phyloP scores from a whole-genome alignment of 2,329 filamentous ascomycete genomes.

The Aspergillus clavatus region DNA sequence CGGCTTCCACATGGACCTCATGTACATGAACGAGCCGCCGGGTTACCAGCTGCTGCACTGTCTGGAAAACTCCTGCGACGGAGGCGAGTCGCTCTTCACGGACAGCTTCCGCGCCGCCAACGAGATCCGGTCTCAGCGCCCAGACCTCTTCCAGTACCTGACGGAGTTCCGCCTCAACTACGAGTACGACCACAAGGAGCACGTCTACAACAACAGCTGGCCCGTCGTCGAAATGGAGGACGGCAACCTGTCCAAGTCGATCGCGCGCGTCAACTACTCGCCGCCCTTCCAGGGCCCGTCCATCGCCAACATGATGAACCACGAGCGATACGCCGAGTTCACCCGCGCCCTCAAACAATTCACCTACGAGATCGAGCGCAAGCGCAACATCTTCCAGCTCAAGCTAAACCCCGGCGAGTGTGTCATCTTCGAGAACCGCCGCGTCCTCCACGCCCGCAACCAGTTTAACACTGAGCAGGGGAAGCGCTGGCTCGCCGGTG shows the following conservation, averaged over 20 bases:
- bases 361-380: constrained; percentile 53
- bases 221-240: constrained; percentile 48
- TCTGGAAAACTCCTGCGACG: constrained; percentile 70
- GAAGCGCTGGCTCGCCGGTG: constrained; percentile 75
- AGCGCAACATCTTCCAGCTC: constrained; percentile 60
- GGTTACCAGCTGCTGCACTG: constrained; percentile 86
- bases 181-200: constrained; percentile 62
- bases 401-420: constrained; percentile 78
- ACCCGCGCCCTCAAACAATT: constrained; percentile 54
- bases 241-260: constrained; percentile 14
- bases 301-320: constrained; percentile 30
- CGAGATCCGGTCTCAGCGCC: constrained; percentile 12
- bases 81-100: constrained; percentile 81
- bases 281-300: constrained; percentile 68
- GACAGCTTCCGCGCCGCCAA: constrained; percentile 63
- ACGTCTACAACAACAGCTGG: constrained; percentile 58
- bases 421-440: constrained; percentile 85
- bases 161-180: constrained; percentile 50
- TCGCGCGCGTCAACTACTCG: constrained; percentile 60
- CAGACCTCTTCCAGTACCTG: constrained; percentile 34
- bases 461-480: constrained; percentile 64
- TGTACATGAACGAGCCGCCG: constrained; percentile 77
- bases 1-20: constrained; percentile 86
- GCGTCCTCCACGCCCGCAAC: constrained; percentile 76
- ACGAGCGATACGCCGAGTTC: constrained; percentile 20